Evolutionary conservation across 805 yeast species (phyloP).

Genomic region (Candida ipomoeae): DNA sequence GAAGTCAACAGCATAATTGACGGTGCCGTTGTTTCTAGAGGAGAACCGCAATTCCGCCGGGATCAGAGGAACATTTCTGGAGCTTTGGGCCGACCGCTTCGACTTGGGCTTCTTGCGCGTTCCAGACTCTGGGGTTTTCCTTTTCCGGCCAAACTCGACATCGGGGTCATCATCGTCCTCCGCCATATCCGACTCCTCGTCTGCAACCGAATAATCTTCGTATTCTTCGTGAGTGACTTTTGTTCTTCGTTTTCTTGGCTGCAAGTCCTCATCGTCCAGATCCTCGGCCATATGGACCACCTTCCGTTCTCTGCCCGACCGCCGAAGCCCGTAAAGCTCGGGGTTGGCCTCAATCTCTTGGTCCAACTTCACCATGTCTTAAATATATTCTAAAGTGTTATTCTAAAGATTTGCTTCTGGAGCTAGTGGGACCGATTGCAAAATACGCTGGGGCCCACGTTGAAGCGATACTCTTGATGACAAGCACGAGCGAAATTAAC

Average conservation of each 20-base stretch:
- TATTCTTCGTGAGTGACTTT: conserved; percentile 13
- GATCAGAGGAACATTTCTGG: conserved; percentile 20
- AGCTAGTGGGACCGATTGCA: background rate
- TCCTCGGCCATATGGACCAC: conserved; percentile 31
- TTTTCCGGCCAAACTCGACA: conserved; percentile 18
- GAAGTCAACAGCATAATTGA: conserved; percentile 73
- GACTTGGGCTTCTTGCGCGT: conserved; percentile 12
- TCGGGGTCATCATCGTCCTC: conserved; percentile 21
- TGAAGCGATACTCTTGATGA: background rate
- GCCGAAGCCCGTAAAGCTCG: conserved; percentile 76
- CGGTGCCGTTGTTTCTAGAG: conserved; percentile 60
- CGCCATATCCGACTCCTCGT: conserved; percentile 13
- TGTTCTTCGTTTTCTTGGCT: conserved; percentile 13
- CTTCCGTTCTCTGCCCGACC: conserved; percentile 63
- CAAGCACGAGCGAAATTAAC: background rate
- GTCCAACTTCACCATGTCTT: conserved; percentile 12
- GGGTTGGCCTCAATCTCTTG: conserved; percentile 46
- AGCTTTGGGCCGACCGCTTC: conserved; percentile 7
- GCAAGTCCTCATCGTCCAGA: conserved; percentile 31
- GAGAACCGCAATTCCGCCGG: conserved; percentile 65
- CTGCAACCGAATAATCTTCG: conserved; percentile 14
- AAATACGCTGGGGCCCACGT: background rate
- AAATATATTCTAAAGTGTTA: background rate
- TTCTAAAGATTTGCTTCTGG: background rate
- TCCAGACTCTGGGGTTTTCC: conserved; percentile 14